Evolutionary conservation across 768 basidiomycete genomes (phyloP), one percentile per base, ranked within the genome.

Genomic region (Cubamyces sp.): DNA sequence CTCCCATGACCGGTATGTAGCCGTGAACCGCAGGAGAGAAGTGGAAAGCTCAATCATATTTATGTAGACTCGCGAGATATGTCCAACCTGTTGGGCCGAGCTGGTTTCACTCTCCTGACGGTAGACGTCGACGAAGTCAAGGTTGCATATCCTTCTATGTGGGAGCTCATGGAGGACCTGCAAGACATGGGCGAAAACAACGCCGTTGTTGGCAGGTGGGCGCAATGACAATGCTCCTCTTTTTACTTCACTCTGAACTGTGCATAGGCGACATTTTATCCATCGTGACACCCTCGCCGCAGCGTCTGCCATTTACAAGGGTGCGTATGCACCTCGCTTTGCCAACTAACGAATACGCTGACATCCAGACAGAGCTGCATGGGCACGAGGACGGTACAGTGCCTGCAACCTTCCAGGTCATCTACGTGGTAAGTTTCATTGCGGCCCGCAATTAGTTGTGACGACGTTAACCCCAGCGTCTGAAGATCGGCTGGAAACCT

Each of bases 151-250:
- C 97, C 97, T 0, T 90, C 87, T 47, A 96, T 98, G 83, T 98
- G 91, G 89, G 96, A 98, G 70, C 83, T 99, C 15, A 81, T 98
- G 74, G 87, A 94, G 58, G 97, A 99, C 74, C 75, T 99, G n/a
- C 82, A 85, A 54, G 87, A 93, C 71, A 99, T 99, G 97, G 97
- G 97, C 19, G 97, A 99, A 73, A 87, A 85, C 51, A 98, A 97
- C 71, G 94, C 95, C 12, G 84, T 98, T 46, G 77, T 96, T 34
- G 93, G 91, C 69, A 80, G 94, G 88, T 92, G 63, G 47, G 81
- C 69, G 15, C 15, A n/a, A 6, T 18, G 43, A 43, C 41, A 25
- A 16, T 57, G 40, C 39, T 45, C 8, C 25, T 37, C 25, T 15
- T 3, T 34, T 39, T 19, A 5, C 18, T 5, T 15, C 11, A 40